Conservation (phyloP, 2,329 filamentous ascomycete genomes). For the Byssoonygena ceratinophila region DNA sequence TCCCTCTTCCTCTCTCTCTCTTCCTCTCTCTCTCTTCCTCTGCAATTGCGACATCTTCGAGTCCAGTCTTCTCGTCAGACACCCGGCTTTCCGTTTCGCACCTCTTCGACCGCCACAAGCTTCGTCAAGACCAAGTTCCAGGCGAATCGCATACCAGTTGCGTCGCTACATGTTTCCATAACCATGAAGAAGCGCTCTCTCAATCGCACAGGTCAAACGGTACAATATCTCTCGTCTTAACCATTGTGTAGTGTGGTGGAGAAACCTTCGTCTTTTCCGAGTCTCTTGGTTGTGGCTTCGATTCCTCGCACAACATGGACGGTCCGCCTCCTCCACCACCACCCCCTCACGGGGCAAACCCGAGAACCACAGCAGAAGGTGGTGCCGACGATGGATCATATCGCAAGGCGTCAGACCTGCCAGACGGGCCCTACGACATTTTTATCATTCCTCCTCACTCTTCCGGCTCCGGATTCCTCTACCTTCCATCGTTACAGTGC, state of each 20-base stretch:
- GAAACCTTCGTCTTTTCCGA: background rate
- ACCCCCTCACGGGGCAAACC: constrained; percentile 72
- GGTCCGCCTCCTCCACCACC: constrained; percentile 57
- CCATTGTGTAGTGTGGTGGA: background rate
- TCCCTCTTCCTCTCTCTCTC: background rate
- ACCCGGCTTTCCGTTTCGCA: background rate
- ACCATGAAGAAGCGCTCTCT: constrained; percentile 9
- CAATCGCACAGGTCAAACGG: background rate
- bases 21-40: too few species aligned
- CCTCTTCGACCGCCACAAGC: background rate
- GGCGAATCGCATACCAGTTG: background rate
- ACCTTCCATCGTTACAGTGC: constrained; percentile 78
- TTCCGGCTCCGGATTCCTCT: constrained; percentile 77
- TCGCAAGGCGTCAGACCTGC: constrained; percentile 49
- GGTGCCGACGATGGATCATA: constrained; percentile 20
- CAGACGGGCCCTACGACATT: constrained; percentile 88
- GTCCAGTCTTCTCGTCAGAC: too few species aligned
- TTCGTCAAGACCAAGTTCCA: background rate
- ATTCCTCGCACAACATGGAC: constrained; percentile 23
- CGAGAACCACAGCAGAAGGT: constrained; percentile 46
- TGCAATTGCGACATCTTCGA: too few species aligned
- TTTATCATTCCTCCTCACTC: constrained; percentile 93
- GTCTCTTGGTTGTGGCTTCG: background rate
- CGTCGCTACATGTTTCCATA: background rate
- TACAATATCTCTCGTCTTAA: background rate